phyloP scores from a whole-genome alignment of 1,139 yeast genomes.

The Taphrina communis region DNA sequence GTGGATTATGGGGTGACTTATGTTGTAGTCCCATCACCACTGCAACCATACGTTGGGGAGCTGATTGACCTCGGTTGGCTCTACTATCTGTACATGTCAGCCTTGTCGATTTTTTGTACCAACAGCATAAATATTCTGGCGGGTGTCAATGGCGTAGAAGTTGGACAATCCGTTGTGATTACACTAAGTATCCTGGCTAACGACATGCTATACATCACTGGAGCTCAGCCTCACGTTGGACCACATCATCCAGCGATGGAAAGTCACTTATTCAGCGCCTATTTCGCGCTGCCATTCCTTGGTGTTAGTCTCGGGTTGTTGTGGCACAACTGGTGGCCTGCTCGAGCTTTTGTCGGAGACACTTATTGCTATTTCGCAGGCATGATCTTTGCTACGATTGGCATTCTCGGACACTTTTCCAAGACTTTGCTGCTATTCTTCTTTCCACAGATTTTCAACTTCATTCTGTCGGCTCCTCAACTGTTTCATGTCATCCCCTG shows the following conservation, averaged over 20 bases:
- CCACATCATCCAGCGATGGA: slow-evolving; percentile 69
- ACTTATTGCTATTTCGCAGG: slow-evolving; percentile 98
- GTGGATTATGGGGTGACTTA: slow-evolving; percentile 94
- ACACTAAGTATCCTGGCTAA: slow-evolving; percentile 73
- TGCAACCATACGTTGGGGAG: slow-evolving; percentile 53
- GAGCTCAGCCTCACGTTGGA: slow-evolving; percentile 53
- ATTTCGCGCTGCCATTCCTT: slow-evolving; percentile 79
- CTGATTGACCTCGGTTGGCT: slow-evolving; percentile 55
- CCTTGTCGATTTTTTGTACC: slow-evolving; percentile 91
- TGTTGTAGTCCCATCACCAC: slow-evolving; percentile 79
- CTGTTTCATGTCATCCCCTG: slow-evolving; percentile 84
- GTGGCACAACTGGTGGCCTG: slow-evolving; percentile 81
- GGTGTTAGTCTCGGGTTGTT: slow-evolving; percentile 83
- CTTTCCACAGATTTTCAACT: slow-evolving; percentile 88
- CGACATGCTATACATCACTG: slow-evolving; percentile 71
- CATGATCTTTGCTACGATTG: slow-evolving; percentile 97
- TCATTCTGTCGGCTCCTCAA: slow-evolving; percentile 88
- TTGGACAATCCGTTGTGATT: slow-evolving; percentile 86
- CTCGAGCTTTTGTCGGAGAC: slow-evolving; percentile 93
- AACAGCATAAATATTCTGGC: slow-evolving; percentile 96
- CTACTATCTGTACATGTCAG: slow-evolving; percentile 87
- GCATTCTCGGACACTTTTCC: slow-evolving; percentile 93
- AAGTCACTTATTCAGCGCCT: slow-evolving; percentile 80
- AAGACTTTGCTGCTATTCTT: slow-evolving; percentile 85
- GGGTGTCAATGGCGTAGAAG: slow-evolving; percentile 94